These are phyloP conservation scores for Pseudogymnoascus sp. DNA, from an alignment of 2,329 filamentous ascomycete genomes.

Conservation along the genomic window DNA sequence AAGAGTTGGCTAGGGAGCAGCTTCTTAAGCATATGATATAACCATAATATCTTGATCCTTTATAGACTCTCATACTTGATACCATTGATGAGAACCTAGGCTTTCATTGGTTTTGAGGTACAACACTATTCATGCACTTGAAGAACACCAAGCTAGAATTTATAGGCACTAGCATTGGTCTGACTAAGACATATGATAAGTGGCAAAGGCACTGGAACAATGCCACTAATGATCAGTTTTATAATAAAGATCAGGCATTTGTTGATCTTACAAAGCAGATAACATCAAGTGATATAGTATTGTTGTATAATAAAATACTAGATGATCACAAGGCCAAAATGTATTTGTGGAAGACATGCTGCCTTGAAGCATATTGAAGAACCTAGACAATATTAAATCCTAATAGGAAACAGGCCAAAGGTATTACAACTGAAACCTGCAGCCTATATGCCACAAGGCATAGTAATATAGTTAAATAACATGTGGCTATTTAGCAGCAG, in stretches of 20 bases:
- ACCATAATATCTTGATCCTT: not conserved
- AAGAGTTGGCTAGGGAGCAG: not conserved
- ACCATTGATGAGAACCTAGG: not conserved
- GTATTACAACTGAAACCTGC: too few relatives aligned
- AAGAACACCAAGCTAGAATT: constrained; percentile 2
- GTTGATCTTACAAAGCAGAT: constrained; percentile 4
- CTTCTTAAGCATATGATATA: not conserved
- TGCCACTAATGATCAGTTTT: not conserved
- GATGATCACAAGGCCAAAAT: not conserved
- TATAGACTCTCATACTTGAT: not conserved
- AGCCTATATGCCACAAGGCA: too few relatives aligned
- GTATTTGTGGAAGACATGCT: constrained; percentile 2
- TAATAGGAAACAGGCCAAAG: not conserved
- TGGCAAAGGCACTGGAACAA: not conserved
- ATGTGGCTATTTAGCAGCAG: too few relatives aligned
- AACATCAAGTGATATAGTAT: not conserved
- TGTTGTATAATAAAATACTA: not conserved
- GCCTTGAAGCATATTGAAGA: not conserved
- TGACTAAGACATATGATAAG: not conserved
- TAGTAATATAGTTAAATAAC: too few relatives aligned
- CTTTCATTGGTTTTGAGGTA: not conserved
- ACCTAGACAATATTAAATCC: not conserved
- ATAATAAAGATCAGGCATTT: not conserved
- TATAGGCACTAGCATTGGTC: not conserved
- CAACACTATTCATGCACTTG: not conserved